Conservation (phyloP, 2,329 filamentous ascomycete species). For the Penicillium sp. region DNA sequence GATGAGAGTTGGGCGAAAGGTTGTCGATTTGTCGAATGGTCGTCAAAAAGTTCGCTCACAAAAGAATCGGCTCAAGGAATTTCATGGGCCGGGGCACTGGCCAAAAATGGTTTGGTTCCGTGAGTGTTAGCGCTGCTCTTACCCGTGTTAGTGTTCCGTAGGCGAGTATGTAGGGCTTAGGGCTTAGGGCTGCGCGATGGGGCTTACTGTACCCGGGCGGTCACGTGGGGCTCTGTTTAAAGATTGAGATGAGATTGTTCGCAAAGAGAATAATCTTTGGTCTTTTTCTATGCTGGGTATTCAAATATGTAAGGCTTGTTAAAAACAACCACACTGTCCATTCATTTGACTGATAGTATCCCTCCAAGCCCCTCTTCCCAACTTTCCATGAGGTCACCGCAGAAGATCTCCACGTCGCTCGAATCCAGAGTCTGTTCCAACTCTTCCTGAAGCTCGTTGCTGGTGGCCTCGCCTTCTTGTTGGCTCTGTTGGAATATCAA, state of each 20-base stretch:
- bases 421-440: constrained; percentile 35
- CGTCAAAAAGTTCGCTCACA: neutral
- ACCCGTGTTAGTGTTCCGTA: constrained; percentile 18
- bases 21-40: constrained; percentile 14
- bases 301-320: neutral
- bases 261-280: too few relatives aligned
- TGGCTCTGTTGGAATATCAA: constrained; percentile 23
- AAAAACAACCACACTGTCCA: neutral
- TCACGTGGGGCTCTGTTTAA: constrained; percentile 4
- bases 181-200: constrained; percentile 24
- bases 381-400: constrained; percentile 44
- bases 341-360: constrained; percentile 29
- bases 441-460: constrained; percentile 23
- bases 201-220: neutral
- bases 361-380: constrained; percentile 45
- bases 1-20: neutral
- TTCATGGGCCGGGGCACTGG: neutral
- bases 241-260: too few relatives aligned
- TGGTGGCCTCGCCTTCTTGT: constrained; percentile 17
- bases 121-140: constrained; percentile 12
- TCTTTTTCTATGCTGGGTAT: neutral
- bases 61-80: neutral
- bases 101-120: constrained; percentile 29
- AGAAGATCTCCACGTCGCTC: constrained; percentile 39
- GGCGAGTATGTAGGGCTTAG: constrained; percentile 38